Percentiles rank a stretch among this genome's conserved stretches.
Conservation (phyloP, 768 basidiomycete genomes). For the Fistulinella prunicolor region DNA sequence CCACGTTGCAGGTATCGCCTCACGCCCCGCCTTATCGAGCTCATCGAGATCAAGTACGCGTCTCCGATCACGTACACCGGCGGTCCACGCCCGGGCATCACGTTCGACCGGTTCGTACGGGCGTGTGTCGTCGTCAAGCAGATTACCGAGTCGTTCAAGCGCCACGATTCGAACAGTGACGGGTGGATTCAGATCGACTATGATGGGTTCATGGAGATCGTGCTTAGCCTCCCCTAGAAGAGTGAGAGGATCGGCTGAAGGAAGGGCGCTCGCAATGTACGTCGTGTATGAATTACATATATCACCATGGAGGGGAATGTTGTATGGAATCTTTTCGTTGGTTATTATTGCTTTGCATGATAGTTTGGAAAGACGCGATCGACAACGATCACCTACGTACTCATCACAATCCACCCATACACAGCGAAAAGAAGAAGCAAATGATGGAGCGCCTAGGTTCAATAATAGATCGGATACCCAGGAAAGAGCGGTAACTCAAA, state of each 20-base stretch:
- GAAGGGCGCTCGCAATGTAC: not conserved
- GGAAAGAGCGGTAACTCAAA: conserved; percentile 6
- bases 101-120: conserved; percentile 84
- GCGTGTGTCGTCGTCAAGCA: conserved; percentile 83
- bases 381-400: not conserved
- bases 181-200: conserved; percentile 54
- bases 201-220: conserved; percentile 52
- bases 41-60: conserved; percentile 78
- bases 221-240: conserved; percentile 44
- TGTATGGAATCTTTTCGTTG: not conserved
- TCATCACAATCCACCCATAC: conserved; percentile 1
- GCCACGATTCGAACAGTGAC: conserved; percentile 60
- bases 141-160: conserved; percentile 66
- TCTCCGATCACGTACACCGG: conserved; percentile 34
- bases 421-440: not conserved
- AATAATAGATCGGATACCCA: not conserved
- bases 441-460: not conserved
- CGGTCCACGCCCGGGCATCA: conserved; percentile 54
- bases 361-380: not conserved
- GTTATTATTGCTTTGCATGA: not conserved
- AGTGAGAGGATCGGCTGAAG: too few species aligned
- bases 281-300: too few species aligned
- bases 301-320: too few species aligned
- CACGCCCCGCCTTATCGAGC: conserved; percentile 57
- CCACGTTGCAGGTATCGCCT: conserved; percentile 62